A percentile compares a stretch with the other conserved stretches of the same genome.
Conservation (phyloP, 73 alveolate species). For the Tetrahymena thermophila region DNA sequence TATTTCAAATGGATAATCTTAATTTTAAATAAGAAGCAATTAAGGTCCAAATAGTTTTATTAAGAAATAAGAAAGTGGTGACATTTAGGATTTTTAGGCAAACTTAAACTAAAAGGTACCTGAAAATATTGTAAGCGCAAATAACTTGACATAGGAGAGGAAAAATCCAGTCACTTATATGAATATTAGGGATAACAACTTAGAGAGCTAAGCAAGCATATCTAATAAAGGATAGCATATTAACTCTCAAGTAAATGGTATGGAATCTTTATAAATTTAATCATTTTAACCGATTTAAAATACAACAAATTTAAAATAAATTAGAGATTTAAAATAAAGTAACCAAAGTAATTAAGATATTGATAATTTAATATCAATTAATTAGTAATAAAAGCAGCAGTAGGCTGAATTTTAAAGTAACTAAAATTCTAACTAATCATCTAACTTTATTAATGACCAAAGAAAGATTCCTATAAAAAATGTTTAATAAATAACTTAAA, state of each 20-base stretch:
- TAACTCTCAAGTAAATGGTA: neutral
- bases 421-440: neutral
- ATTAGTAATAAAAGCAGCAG: neutral
- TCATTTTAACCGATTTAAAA: neutral
- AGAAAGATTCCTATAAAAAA: neutral
- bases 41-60: neutral
- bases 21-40: too few relatives aligned
- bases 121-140: neutral
- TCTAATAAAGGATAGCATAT: neutral
- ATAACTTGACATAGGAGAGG: too few relatives aligned
- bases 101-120: too few relatives aligned
- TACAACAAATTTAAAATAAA: neutral
- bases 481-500: too few relatives aligned
- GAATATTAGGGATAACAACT: neutral
- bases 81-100: neutral
- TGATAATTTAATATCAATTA: too few relatives aligned
- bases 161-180: too few relatives aligned
- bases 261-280: neutral
- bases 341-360: neutral
- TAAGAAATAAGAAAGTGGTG: neutral
- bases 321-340: neutral
- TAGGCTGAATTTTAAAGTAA: neutral
- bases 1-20: neutral
- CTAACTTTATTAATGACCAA: neutral
- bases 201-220: neutral